Conservation (phyloP, 345 rosid species). For the Hirschfeldia incana region DNA sequence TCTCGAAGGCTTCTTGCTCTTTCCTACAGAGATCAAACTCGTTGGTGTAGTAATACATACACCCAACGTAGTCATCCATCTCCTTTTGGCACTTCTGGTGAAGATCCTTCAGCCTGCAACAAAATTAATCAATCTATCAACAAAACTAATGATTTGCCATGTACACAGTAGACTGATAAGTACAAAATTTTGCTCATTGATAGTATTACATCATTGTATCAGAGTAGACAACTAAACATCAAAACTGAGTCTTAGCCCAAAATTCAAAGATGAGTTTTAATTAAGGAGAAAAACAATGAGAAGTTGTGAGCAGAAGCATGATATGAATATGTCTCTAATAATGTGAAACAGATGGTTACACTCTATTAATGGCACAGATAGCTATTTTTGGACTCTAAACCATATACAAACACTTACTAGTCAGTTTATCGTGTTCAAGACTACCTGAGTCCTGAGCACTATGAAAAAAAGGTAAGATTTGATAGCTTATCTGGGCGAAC, state of each 20-base stretch:
- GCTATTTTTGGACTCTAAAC: too few species aligned
- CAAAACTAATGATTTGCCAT: not conserved
- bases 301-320: not conserved
- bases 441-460: too few species aligned
- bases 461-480: too few species aligned
- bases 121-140: conserved; percentile 3
- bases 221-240: not conserved
- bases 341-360: not conserved
- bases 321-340: not conserved
- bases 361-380: too few species aligned
- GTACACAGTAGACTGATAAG: not conserved
- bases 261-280: not conserved
- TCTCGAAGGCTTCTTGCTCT: conserved; percentile 96
- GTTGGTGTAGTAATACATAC: conserved; percentile 94
- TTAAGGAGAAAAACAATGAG: not conserved
- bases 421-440: too few species aligned
- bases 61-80: conserved; percentile 93
- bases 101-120: conserved; percentile 84
- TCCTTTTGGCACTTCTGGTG: conserved; percentile 85
- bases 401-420: not conserved
- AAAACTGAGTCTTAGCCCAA: not conserved
- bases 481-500: too few species aligned
- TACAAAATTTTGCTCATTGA: not conserved
- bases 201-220: not conserved
- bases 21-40: conserved; percentile 96